Evolutionary conservation across 306 rosid species (phyloP).

Genomic region (Cucumis melo): DNA sequence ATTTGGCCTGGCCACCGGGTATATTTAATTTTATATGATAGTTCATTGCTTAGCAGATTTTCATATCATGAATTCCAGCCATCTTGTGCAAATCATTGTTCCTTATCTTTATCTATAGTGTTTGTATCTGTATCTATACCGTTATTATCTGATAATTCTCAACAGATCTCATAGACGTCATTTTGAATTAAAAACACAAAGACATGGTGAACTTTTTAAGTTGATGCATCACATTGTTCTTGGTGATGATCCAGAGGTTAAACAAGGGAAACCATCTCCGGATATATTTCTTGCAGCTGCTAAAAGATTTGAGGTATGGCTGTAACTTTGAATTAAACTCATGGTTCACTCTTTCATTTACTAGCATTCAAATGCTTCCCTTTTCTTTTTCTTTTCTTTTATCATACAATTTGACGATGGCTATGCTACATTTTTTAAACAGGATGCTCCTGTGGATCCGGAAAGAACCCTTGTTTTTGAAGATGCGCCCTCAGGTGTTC

Average conservation of each 20-base stretch:
- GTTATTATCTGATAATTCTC: background rate
- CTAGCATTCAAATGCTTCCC: background rate
- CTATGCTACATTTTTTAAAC: constrained; percentile 11
- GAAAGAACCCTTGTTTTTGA: constrained; percentile 60
- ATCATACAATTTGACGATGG: constrained; percentile 1
- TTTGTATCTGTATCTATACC: background rate
- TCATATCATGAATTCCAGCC: background rate
- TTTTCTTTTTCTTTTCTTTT: background rate
- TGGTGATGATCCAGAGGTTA: constrained; percentile 95
- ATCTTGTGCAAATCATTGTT: background rate
- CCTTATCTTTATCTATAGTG: background rate
- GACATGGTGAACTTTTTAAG: constrained; percentile 55
- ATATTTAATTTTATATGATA: background rate
- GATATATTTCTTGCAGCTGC: constrained; percentile 85
- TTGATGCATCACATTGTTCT: constrained; percentile 85
- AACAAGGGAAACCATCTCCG: constrained; percentile 88
- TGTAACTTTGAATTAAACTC: background rate
- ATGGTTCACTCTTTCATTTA: background rate
- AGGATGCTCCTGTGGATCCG: constrained; percentile 67
- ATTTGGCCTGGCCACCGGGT: constrained; percentile 79
- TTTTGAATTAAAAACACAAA: constrained; percentile 78
- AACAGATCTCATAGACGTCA: constrained; percentile 69
- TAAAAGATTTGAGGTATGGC: constrained; percentile 79
- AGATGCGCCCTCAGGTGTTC: constrained; percentile 97
- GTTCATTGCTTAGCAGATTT: background rate